Percentiles rank a stretch among this genome's conserved stretches.
These are phyloP conservation scores for Nicotiana tomentosiformis DNA, from an alignment of 257 asterid genomes.

Conservation along the genomic window DNA sequence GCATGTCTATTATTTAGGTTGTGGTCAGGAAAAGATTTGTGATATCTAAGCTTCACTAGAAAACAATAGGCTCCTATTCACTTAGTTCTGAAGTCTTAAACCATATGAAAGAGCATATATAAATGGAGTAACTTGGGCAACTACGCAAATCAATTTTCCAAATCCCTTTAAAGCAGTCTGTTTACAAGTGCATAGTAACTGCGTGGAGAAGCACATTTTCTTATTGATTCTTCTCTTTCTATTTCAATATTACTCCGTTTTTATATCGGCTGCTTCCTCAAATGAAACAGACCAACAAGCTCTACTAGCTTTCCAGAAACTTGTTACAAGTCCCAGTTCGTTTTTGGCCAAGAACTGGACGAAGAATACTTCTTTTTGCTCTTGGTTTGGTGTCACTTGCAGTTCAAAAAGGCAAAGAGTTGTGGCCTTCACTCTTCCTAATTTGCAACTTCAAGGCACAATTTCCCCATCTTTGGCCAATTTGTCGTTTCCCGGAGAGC, in stretches of 20 bases:
- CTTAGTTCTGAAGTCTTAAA: not conserved
- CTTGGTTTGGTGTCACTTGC: conserved; percentile 31
- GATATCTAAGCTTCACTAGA: not conserved
- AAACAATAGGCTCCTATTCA: not conserved
- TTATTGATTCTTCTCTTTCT: not conserved
- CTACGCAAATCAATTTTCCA: not conserved
- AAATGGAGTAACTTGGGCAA: not conserved
- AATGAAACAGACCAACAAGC: conserved; percentile 19
- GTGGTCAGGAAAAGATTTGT: not conserved
- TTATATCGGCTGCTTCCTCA: conserved; percentile 1
- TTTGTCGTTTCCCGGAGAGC: conserved; percentile 25
- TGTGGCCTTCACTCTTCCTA: conserved; percentile 16
- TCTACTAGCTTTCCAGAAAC: conserved; percentile 21
- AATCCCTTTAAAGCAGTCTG: not conserved
- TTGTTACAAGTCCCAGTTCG: conserved; percentile 14
- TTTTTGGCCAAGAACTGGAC: conserved; percentile 23
- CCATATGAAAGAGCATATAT: not conserved
- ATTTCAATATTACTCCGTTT: not conserved
- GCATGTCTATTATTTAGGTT: too few species aligned
- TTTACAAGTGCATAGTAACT: not conserved
- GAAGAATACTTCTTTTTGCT: conserved; percentile 12
- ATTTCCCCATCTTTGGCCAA: conserved; percentile 26
- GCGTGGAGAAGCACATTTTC: not conserved
- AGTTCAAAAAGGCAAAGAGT: conserved; percentile 17
- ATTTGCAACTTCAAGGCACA: conserved; percentile 23